Base-by-base conservation (phyloP, 225 moss, liverwort and hornwort genomes). In the Physcomitrellopsis africana region DNA sequence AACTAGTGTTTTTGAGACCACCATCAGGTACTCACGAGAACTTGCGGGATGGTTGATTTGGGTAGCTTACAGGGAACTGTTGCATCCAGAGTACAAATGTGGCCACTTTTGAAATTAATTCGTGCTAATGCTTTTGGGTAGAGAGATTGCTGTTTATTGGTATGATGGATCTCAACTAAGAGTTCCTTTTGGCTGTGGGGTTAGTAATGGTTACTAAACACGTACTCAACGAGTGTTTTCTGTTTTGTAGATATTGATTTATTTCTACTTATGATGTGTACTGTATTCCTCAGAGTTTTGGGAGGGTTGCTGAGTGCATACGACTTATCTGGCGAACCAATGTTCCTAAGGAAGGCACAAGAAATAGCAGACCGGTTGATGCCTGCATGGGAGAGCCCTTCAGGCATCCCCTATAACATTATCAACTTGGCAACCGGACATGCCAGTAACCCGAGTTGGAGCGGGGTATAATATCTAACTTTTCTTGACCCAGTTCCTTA, bases 1-100 rank as follows among this genome's bases (percentile, higher is more conserved):
- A 63, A 93, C 94, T 19, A 97, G 97, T 65, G 97, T 97, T 65
- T 97, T 97, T 84, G 97, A 97, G 87, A 97, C 97, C 59, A 97
- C 93, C 46, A 97, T 97, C 80, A 93, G 93, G 93, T 93, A 81
- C 61, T 57, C 43, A 46, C 45, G 15, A 19, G 57, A 58, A 56
- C 56, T 42, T 44, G 42, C 68, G 42, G 11, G 45, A 47, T 67
- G 43, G 22, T 61, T 72, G 45, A 3, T 0, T 56, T 67, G 47
- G 22, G 46, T 27, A 32, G 51, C 68, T 76, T 59, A 23, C 45
- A 22, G 47, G 1, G 3, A 37, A 37, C 32, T 37, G 32, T 37
- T 37, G 32, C 32, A 5, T 37, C 32, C 32, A 49, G 44, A 72
- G 10, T 46, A 11, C 69, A 48, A 56, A 24, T 3, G 41, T 48